phyloP scores from a whole-genome alignment of 371 early-diverging fungal genomes.

The Batrachochytrium dendrobatidis region DNA sequence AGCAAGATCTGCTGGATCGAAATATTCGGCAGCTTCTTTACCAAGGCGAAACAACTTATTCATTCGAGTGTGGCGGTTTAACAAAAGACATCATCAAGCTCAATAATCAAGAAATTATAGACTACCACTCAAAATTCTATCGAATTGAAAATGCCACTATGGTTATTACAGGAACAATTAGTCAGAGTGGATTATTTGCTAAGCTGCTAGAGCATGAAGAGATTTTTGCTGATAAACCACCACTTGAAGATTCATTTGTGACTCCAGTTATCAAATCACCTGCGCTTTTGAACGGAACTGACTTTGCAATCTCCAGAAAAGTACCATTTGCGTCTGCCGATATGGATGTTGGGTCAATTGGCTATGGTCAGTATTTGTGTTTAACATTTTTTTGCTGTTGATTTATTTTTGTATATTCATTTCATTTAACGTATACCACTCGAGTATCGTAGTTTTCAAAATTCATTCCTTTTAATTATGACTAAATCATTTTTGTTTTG shows the following conservation, averaged over 20 bases:
- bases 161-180: slow-evolving; percentile 51
- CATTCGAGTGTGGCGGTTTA: slow-evolving; percentile 65
- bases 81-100: slow-evolving; percentile 60
- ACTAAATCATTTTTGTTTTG: neutral
- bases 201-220: slow-evolving; percentile 18
- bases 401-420: too few species aligned
- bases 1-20: slow-evolving; percentile 46
- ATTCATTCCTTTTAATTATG: too few species aligned
- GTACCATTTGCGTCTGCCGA: slow-evolving; percentile 51
- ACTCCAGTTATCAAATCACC: slow-evolving; percentile 11
- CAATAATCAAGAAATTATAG: slow-evolving; percentile 58
- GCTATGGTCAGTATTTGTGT: slow-evolving; percentile 26
- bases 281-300: neutral
- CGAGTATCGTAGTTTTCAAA: too few species aligned
- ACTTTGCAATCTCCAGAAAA: slow-evolving; percentile 11
- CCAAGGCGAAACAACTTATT: slow-evolving; percentile 44
- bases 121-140: slow-evolving; percentile 62
- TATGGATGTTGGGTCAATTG: slow-evolving; percentile 52
- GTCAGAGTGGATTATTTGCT: slow-evolving; percentile 34
- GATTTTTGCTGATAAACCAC: neutral
- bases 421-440: too few species aligned
- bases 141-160: slow-evolving; percentile 54
- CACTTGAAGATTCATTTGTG: neutral
- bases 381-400: neutral
- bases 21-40: slow-evolving; percentile 44